Percentiles rank a stretch among this genome's conserved stretches.
Conservation (phyloP, 768 basidiomycete species). For the Mycena crocata region DNA sequence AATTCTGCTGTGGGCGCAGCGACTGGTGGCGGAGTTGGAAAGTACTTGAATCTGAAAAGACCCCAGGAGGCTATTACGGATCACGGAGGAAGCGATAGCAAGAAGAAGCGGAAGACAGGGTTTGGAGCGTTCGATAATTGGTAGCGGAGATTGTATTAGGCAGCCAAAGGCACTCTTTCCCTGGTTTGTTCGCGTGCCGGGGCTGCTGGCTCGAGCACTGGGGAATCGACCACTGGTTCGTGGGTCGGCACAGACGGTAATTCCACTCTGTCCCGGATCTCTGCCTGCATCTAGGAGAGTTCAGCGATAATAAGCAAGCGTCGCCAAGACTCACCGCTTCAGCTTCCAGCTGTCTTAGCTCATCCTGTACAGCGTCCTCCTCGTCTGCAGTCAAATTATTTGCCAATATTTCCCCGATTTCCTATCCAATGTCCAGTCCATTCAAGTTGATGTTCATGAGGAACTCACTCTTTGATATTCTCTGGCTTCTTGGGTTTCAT, state of each 20-base stretch:
- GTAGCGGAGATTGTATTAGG: constrained; percentile 54
- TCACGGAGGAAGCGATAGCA: constrained; percentile 52
- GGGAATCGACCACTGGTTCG: constrained; percentile 49
- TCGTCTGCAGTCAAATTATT: constrained; percentile 88
- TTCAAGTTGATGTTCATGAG: background rate
- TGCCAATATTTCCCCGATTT: constrained; percentile 89
- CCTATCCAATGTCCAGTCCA: constrained; percentile 61
- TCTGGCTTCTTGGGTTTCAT: constrained; percentile 91
- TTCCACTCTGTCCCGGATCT: constrained; percentile 43
- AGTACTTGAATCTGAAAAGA: constrained; percentile 76
- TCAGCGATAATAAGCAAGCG: constrained; percentile 11
- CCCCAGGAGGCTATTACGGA: constrained; percentile 43
- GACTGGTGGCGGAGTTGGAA: constrained; percentile 74
- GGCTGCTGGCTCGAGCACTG: constrained; percentile 27
- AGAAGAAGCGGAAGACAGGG: constrained; percentile 86
- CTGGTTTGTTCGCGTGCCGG: constrained; percentile 27
- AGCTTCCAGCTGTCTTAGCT: constrained; percentile 76
- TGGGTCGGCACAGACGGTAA: constrained; percentile 68
- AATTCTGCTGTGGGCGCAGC: constrained; percentile 43
- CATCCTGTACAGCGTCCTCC: constrained; percentile 92
- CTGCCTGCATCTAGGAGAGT: constrained; percentile 44
- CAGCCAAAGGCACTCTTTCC: constrained; percentile 48
- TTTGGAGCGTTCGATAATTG: constrained; percentile 94
- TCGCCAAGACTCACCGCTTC: constrained; percentile 61
- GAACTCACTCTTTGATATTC: constrained; percentile 84